Conservation (phyloP, 495 filamentous ascomycete genomes). For the Aspergillus nanangensis region DNA sequence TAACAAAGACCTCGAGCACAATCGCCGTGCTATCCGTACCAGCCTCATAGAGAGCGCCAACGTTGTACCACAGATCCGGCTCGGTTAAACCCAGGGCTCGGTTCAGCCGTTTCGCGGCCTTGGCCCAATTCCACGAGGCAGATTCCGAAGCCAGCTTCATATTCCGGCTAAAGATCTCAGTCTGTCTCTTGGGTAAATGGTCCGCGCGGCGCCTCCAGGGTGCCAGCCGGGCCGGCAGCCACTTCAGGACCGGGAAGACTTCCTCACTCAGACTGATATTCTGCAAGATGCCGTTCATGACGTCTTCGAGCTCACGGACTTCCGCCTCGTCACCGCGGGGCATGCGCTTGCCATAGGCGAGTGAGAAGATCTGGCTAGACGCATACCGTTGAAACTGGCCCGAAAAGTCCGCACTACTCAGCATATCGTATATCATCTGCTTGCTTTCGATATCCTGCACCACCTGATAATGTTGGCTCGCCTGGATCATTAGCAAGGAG, state of each 20-base stretch:
- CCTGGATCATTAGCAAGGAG: slow-evolving; percentile 26
- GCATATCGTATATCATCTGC: slow-evolving; percentile 12
- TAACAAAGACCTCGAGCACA: too few species aligned
- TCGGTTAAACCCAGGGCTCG: too few species aligned
- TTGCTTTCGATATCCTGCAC: slow-evolving; percentile 31
- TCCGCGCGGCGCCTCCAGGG: slow-evolving; percentile 49
- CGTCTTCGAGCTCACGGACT: slow-evolving; percentile 17
- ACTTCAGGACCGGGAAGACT: slow-evolving; percentile 36
- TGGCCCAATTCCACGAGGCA: background rate
- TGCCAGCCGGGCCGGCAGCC: slow-evolving; percentile 35
- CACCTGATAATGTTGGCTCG: slow-evolving; percentile 27
- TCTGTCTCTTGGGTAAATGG: background rate
- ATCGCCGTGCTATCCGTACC: too few species aligned
- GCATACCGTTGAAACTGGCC: slow-evolving; percentile 57
- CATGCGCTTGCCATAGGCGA: slow-evolving; percentile 53
- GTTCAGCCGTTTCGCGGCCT: too few species aligned
- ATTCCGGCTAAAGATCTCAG: background rate
- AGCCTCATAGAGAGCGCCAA: too few species aligned
- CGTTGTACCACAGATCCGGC: too few species aligned
- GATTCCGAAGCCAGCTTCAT: slow-evolving; percentile 1
- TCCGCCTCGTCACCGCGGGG: slow-evolving; percentile 22
- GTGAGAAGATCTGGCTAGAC: slow-evolving; percentile 51
- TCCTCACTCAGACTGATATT: slow-evolving; percentile 19
- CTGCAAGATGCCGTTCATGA: slow-evolving; percentile 17
- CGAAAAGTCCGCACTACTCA: slow-evolving; percentile 36